These are phyloP conservation scores for Babesia caballi DNA, from an alignment of 169 alveolate species.

Conservation along the genomic window DNA sequence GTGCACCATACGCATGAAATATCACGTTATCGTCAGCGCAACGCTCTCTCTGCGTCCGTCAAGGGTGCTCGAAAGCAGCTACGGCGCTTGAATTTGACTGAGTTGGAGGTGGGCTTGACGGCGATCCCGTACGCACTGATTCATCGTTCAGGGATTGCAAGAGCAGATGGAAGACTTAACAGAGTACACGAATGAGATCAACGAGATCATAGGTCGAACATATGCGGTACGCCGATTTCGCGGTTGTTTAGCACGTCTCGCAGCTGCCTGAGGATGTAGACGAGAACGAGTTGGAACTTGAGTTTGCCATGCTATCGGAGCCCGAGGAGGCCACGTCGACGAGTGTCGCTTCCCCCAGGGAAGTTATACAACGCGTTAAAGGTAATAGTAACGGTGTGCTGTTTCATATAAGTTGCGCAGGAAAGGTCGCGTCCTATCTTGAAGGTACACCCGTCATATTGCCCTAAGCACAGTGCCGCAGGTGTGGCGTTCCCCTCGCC, in stretches of 20 bases:
- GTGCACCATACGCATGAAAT: not conserved
- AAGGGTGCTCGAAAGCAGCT: slow-evolving; percentile 9
- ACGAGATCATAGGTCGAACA: slow-evolving; percentile 2
- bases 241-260: not conserved
- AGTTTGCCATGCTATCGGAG: slow-evolving; percentile 23
- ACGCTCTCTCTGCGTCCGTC: slow-evolving; percentile 17
- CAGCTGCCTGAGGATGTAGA: slow-evolving; percentile 11
- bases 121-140: not conserved
- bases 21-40: not conserved
- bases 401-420: not conserved
- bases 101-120: slow-evolving; percentile 8
- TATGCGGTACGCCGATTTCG: slow-evolving; percentile 1
- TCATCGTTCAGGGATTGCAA: slow-evolving; percentile 8
- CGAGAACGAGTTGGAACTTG: slow-evolving; percentile 34
- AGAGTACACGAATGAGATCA: slow-evolving; percentile 11
- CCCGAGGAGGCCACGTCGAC: not conserved
- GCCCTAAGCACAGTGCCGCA: not conserved
- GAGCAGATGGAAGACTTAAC: slow-evolving; percentile 22
- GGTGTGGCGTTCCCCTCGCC: not conserved
- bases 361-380: not conserved
- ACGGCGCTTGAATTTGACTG: not conserved
- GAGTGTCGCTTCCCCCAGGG: not conserved
- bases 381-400: not conserved
- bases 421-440: slow-evolving; percentile 7
- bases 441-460: slow-evolving; percentile 2